Percentiles rank a stretch among this genome's conserved stretches.
These are phyloP conservation scores for Fusarium denticulatum DNA, from an alignment of 2,329 filamentous ascomycete genomes.

Conservation along the genomic window DNA sequence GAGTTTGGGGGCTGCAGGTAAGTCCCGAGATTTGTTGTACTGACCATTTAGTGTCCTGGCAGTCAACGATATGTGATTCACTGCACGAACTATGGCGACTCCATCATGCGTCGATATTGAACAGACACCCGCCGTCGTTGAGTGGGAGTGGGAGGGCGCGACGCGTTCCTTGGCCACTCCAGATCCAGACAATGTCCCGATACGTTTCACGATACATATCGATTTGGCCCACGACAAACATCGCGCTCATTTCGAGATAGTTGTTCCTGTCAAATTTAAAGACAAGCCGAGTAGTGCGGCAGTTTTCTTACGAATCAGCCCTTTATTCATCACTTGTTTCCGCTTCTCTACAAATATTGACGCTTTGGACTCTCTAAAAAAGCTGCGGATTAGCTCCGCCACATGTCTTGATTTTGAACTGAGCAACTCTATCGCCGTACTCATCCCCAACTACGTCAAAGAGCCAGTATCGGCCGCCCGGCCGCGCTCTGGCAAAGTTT, in stretches of 20 bases:
- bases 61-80: background rate
- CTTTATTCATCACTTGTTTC: background rate
- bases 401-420: background rate
- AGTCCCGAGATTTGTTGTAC: background rate
- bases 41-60: background rate
- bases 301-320: conserved; percentile 2
- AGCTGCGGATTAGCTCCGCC: background rate
- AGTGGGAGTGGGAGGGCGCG: conserved; percentile 5
- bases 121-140: background rate
- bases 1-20: background rate
- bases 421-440: background rate
- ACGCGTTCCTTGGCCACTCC: background rate
- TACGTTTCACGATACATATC: background rate
- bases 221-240: background rate
- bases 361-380: background rate
- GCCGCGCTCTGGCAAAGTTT: conserved; percentile 3
- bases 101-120: background rate
- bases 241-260: conserved; percentile 10
- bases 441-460: background rate
- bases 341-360: background rate
- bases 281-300: background rate
- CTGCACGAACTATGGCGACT: background rate
- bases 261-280: conserved; percentile 14
- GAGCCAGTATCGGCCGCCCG: background rate
- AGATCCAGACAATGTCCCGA: background rate